Percentiles rank a stretch among this genome's conserved stretches.
Evolutionary conservation across 2,329 filamentous ascomycete species (phyloP).

Genomic region (Botryotinia globosa): DNA sequence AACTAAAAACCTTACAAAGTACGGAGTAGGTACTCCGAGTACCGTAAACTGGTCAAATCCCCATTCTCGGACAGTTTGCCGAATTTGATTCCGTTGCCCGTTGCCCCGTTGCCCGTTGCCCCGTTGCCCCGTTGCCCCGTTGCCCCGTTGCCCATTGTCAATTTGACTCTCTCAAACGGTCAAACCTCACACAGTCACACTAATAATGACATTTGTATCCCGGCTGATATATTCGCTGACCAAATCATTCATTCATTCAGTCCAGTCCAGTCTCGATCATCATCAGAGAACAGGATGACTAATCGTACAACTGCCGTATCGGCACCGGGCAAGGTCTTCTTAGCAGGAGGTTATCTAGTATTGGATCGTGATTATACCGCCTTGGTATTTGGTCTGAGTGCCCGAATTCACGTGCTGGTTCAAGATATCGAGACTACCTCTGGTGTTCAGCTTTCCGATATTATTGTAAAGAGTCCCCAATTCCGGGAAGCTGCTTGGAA

Average conservation of each 20-base stretch:
- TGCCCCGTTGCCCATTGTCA: background rate
- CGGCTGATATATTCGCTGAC: background rate
- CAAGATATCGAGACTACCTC: conserved; percentile 55
- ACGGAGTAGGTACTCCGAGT: too few species aligned
- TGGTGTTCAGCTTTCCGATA: conserved; percentile 65
- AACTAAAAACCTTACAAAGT: background rate
- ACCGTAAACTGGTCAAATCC: background rate
- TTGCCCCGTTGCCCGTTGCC: too few species aligned
- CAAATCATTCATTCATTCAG: background rate
- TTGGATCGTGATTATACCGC: conserved; percentile 84
- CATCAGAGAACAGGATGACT: background rate
- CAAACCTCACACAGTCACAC: background rate
- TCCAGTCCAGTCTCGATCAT: background rate
- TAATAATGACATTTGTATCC: background rate
- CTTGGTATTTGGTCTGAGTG: conserved; percentile 64
- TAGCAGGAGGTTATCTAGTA: conserved; percentile 92
- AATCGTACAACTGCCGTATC: conserved; percentile 55
- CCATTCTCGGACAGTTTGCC: background rate
- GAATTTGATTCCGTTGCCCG: background rate
- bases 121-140: too few species aligned
- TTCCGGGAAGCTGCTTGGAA: conserved; percentile 85
- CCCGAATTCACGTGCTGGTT: conserved; percentile 64
- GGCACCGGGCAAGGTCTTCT: conserved; percentile 91
- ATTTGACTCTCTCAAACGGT: background rate
- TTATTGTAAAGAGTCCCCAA: conserved; percentile 88